Evolutionary conservation across 371 early-diverging fungal genomes (phyloP), one percentile per base, ranked within the genome.

Genomic region (Mucor sp.): DNA sequence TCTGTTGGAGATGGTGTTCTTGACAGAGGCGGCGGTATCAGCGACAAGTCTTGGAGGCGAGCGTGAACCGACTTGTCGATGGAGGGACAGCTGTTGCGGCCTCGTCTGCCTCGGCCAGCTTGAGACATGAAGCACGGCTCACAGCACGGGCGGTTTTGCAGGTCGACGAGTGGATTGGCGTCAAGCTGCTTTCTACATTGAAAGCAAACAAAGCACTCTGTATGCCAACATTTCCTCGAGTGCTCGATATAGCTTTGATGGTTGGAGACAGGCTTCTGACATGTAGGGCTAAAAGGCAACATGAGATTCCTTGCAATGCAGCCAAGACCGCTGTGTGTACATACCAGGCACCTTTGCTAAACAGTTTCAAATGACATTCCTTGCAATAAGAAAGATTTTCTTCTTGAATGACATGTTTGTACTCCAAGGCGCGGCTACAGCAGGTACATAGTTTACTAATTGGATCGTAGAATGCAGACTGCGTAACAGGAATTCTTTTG

Each of bases 91-190:
- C 27, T 53, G 15, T 53, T 53, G 11, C 27, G 53, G 25, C 53
- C 53, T 15, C 27, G 11, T 53, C 53, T 23, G 3, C 53, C 53
- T 37, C 28, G 62, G 21, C 63, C 60, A 33, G 43, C 64, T 62
- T 87, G 83, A 6, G 75, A 72, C 78, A 82, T 80, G 57, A 91
- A 75, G 62, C 91, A 91, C 11, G 78, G 72, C 59, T 90, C 90
- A 68, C 91, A 91, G 28, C 86, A 88, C 11, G 91, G 91, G 25
- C 79, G 70, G 8, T 86, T 84, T 6, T 76, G 66, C 9, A 85
- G 59, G 63, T 89, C 90, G 1, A 90, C 88, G 67, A 90, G 70
- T 8, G 91, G 90, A 7, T 67, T 63, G 15, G 78, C 62, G n/a
- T 67, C 60, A 62, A 83, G 27, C 30, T 60, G 58, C 19, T 66